Percentiles rank a stretch among this genome's conserved stretches.
Evolutionary conservation across 2,329 filamentous ascomycete genomes (phyloP).

Genomic region (Helotiales sp.): DNA sequence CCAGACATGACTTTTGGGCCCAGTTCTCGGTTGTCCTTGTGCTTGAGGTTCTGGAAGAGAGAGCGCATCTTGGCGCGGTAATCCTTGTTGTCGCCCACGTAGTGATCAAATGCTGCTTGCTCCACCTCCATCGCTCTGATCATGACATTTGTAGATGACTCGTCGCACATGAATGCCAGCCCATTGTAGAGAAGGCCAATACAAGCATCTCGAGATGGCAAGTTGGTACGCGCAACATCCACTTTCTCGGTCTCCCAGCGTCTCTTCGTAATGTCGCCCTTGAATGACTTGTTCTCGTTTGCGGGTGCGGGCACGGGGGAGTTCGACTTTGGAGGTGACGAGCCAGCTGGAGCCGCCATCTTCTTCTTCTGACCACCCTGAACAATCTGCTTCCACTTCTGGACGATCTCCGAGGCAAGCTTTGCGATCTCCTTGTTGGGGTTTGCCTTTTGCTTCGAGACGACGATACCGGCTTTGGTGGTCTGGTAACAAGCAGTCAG

Average conservation of each 20-base stretch:
- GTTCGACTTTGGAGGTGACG: slow-evolving; percentile 33
- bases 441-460: slow-evolving; percentile 81
- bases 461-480: slow-evolving; percentile 88
- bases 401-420: slow-evolving; percentile 80
- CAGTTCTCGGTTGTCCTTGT: slow-evolving; percentile 81
- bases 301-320: slow-evolving; percentile 45
- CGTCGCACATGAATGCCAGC: slow-evolving; percentile 72
- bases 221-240: slow-evolving; percentile 75
- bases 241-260: slow-evolving; percentile 83
- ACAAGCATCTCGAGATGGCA: slow-evolving; percentile 77
- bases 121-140: slow-evolving; percentile 83
- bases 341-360: slow-evolving; percentile 32
- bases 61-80: slow-evolving; percentile 92
- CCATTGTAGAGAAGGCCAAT: slow-evolving; percentile 95
- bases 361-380: slow-evolving; percentile 66
- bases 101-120: slow-evolving; percentile 71
- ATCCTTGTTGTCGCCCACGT: slow-evolving; percentile 71
- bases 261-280: slow-evolving; percentile 76
- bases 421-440: slow-evolving; percentile 80
- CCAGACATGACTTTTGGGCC: slow-evolving; percentile 76
- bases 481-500: slow-evolving; percentile 51
- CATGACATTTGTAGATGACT: slow-evolving; percentile 73
- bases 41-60: slow-evolving; percentile 93
- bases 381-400: slow-evolving; percentile 84
- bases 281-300: slow-evolving; percentile 56